These are phyloP conservation scores for Colletotrichum navitas DNA, from an alignment of 2,329 filamentous ascomycete genomes.

Conservation along the genomic window DNA sequence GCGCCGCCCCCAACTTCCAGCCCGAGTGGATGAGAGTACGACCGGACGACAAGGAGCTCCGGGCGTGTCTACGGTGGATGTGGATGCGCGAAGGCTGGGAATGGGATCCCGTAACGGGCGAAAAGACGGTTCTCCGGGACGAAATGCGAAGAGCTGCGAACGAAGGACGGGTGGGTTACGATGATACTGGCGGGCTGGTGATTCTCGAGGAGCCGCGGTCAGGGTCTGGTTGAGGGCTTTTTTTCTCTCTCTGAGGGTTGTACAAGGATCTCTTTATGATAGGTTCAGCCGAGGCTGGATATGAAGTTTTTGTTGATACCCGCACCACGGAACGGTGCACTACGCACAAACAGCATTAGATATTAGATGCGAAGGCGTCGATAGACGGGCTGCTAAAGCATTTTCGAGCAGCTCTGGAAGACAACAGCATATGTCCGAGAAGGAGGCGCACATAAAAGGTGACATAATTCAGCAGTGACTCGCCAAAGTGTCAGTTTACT, in stretches of 20 bases:
- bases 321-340: constrained; percentile 27
- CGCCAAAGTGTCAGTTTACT: background rate
- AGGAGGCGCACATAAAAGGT: background rate
- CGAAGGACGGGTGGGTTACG: constrained; percentile 68
- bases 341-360: constrained; percentile 3
- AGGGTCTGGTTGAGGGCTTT: background rate
- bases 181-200: constrained; percentile 61
- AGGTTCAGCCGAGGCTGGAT: constrained; percentile 12
- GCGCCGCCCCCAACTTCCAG: constrained; percentile 69
- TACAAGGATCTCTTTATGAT: background rate
- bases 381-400: constrained; percentile 3
- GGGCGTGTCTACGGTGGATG: constrained; percentile 89
- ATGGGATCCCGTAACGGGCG: constrained; percentile 82
- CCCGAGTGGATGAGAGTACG: constrained; percentile 93
- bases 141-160: constrained; percentile 69
- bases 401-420: background rate
- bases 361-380: background rate
- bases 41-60: constrained; percentile 88
- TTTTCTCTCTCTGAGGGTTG: background rate
- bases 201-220: constrained; percentile 49
- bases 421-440: background rate
- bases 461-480: background rate
- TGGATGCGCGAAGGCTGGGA: constrained; percentile 89
- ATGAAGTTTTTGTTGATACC: constrained; percentile 34
- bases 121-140: constrained; percentile 64